These are phyloP conservation scores for Eucommia ulmoides DNA, from an alignment of 257 asterid species.

Conservation along the genomic window DNA sequence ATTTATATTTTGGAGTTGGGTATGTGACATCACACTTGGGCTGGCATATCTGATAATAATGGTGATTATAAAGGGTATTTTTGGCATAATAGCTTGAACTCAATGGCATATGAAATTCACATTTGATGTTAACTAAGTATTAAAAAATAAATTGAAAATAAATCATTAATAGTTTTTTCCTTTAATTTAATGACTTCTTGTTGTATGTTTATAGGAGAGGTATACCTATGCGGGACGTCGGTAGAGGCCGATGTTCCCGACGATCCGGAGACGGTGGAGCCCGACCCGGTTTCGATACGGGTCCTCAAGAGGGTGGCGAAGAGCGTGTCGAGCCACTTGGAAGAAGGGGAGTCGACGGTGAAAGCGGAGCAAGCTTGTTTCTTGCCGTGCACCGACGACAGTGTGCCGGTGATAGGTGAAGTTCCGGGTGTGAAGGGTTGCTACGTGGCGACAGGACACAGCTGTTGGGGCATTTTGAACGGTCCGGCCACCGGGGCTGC, in stretches of 20 bases:
- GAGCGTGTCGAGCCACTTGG: slow-evolving; percentile 65
- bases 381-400: slow-evolving; percentile 75
- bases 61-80: no score
- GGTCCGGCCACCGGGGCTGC: slow-evolving; percentile 95
- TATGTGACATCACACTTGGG: no score
- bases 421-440: slow-evolving; percentile 68
- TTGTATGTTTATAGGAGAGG: slow-evolving; percentile 53
- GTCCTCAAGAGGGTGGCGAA: slow-evolving; percentile 57
- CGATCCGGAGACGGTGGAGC: slow-evolving; percentile 57
- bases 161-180: not conserved
- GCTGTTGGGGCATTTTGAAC: slow-evolving; percentile 92
- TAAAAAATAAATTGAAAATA: no score
- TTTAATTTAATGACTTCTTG: not conserved
- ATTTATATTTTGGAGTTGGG: no score
- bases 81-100: no score
- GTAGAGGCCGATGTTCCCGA: slow-evolving; percentile 78
- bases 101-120: no score
- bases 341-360: slow-evolving; percentile 48
- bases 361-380: slow-evolving; percentile 89
- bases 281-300: slow-evolving; percentile 49
- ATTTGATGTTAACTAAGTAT: no score
- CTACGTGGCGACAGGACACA: slow-evolving; percentile 79
- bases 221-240: slow-evolving; percentile 89
- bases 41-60: no score
- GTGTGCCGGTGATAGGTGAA: slow-evolving; percentile 67